Conservation (phyloP, 2,329 filamentous ascomycete species). For the Hypomyces rosellus region DNA sequence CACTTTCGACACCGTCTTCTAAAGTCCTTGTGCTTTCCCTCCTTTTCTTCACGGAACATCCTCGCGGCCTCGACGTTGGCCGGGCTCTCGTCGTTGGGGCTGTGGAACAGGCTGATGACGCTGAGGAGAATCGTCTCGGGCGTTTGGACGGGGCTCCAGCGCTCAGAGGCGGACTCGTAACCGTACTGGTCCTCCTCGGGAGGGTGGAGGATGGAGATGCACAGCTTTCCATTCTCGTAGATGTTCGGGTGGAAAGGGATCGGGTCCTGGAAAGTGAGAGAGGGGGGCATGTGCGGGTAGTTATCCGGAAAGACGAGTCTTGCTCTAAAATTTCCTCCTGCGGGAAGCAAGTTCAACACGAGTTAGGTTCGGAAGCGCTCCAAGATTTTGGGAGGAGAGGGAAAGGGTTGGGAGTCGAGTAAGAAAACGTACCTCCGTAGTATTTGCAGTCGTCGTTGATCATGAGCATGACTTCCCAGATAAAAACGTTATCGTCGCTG, state of each 20-base stretch:
- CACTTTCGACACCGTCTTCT: slow-evolving; percentile 70
- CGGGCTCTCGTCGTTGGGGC: slow-evolving; percentile 91
- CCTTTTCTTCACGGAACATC: slow-evolving; percentile 73
- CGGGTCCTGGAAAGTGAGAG: slow-evolving; percentile 77
- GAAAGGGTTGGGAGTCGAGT: neutral
- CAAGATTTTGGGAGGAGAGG: neutral
- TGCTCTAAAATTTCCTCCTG: slow-evolving; percentile 89
- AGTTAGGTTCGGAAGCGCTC: neutral
- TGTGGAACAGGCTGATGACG: slow-evolving; percentile 86
- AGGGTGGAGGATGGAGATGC: slow-evolving; percentile 94
- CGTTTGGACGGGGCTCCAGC: slow-evolving; percentile 92
- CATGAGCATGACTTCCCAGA: slow-evolving; percentile 99
- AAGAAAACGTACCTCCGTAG: slow-evolving; percentile 65
- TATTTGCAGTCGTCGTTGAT: slow-evolving; percentile 89
- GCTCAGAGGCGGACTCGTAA: slow-evolving; percentile 83
- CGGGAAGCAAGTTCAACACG: neutral
- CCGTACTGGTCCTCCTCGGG: slow-evolving; percentile 91
- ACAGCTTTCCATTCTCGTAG: slow-evolving; percentile 80
- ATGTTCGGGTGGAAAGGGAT: slow-evolving; percentile 93
- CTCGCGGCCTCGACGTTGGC: slow-evolving; percentile 92
- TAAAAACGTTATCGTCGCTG: slow-evolving; percentile 80
- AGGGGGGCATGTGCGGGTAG: slow-evolving; percentile 84
- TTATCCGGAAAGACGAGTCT: slow-evolving; percentile 73
- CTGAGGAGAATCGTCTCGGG: slow-evolving; percentile 90
- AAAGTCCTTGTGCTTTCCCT: slow-evolving; percentile 61